phyloP scores from a whole-genome alignment of 441 rosid genomes.

The Breynia disticha region DNA sequence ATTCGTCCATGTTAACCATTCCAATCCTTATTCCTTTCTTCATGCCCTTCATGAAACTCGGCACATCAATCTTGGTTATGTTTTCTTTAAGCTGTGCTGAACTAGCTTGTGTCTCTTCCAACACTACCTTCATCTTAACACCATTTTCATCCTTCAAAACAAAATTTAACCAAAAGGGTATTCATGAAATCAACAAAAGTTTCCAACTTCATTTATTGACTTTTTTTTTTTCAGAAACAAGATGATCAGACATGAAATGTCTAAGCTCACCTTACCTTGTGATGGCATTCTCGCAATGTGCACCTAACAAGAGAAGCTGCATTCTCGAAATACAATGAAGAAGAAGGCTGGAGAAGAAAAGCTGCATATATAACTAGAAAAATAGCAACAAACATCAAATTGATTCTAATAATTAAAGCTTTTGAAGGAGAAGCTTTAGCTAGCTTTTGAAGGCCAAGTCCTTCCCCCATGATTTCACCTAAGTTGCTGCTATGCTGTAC shows the following conservation, averaged over 20 bases:
- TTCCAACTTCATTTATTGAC: too few relatives aligned
- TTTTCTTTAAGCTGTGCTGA: slow-evolving; percentile 14
- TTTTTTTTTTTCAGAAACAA: neutral
- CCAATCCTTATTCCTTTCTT: slow-evolving; percentile 52
- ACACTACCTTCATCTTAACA: slow-evolving; percentile 51
- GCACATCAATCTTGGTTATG: slow-evolving; percentile 43
- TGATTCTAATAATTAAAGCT: slow-evolving; percentile 54
- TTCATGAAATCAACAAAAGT: neutral
- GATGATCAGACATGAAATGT: neutral
- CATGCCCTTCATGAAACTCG: slow-evolving; percentile 44
- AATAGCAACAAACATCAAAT: slow-evolving; percentile 48
- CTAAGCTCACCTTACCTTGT: slow-evolving; percentile 87
- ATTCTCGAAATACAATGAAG: slow-evolving; percentile 37
- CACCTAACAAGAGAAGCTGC: slow-evolving; percentile 65
- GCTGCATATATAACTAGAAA: slow-evolving; percentile 47
- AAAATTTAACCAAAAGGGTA: slow-evolving; percentile 8
- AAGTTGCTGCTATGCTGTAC: neutral
- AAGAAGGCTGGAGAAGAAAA: slow-evolving; percentile 56
- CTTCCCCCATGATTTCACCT: slow-evolving; percentile 37
- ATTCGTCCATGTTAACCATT: slow-evolving; percentile 64
- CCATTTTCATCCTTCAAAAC: slow-evolving; percentile 43
- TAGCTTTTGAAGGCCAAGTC: slow-evolving; percentile 29
- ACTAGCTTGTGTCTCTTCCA: slow-evolving; percentile 23
- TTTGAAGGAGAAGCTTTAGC: slow-evolving; percentile 52
- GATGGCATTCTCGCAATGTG: slow-evolving; percentile 71